phyloP scores from a whole-genome alignment of 345 rosid species.

The Citrus inodora region DNA sequence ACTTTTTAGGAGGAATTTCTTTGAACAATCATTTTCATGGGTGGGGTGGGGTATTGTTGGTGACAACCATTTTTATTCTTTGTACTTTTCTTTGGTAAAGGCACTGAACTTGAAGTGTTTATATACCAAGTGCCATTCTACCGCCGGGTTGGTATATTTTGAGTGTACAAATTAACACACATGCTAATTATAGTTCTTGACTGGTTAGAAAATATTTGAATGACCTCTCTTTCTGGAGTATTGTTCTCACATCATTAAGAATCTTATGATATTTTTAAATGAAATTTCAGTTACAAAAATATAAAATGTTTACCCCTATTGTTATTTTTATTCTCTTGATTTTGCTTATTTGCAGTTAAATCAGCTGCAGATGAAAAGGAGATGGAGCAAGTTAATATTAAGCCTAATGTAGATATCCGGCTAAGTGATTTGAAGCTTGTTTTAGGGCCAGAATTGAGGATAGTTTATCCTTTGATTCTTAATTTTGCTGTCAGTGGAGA shows the following conservation, averaged over 20 bases:
- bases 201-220: not conserved
- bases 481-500: slow-evolving; percentile 94
- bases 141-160: not conserved
- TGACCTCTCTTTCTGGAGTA: not conserved
- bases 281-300: not conserved
- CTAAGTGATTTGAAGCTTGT: slow-evolving; percentile 87
- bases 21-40: not conserved
- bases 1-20: not conserved
- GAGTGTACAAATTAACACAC: not conserved
- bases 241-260: not conserved
- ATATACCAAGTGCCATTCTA: not conserved
- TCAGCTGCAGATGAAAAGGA: slow-evolving; percentile 67
- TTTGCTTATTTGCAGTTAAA: slow-evolving; percentile 49
- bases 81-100: not conserved
- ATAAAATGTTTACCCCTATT: not conserved
- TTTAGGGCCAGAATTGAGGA: slow-evolving; percentile 90
- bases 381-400: slow-evolving; percentile 56
- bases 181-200: not conserved
- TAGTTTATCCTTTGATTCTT: slow-evolving; percentile 87
- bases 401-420: slow-evolving; percentile 80
- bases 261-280: not conserved
- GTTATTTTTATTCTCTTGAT: not conserved
- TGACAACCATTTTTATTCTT: not conserved
- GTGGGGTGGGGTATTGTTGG: not conserved
- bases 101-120: not conserved